Evolutionary conservation across 345 rosid species (phyloP).

Genomic region (Geranium rotundifolium): DNA sequence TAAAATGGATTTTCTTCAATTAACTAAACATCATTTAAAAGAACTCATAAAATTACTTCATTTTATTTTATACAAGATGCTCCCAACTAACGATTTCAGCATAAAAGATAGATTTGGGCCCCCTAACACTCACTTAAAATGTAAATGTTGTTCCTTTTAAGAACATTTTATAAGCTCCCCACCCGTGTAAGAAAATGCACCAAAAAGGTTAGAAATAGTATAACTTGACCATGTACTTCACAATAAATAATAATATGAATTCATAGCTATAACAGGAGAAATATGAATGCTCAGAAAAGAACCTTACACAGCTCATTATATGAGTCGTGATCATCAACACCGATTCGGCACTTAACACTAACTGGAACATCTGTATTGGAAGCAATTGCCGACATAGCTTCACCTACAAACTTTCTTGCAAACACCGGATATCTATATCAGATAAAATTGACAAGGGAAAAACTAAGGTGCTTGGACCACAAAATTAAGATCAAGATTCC

Average conservation of each 20-base stretch:
- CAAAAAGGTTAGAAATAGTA: not conserved
- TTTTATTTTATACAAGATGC: too few species aligned
- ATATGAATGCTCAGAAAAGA: not conserved
- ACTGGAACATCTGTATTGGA: slow-evolving; percentile 78
- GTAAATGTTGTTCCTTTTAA: too few species aligned
- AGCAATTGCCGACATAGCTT: slow-evolving; percentile 97
- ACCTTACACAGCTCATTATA: slow-evolving; percentile 86
- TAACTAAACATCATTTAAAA: too few species aligned
- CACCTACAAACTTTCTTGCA: slow-evolving; percentile 69
- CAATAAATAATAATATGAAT: too few species aligned
- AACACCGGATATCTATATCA: slow-evolving; percentile 6
- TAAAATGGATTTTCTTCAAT: not conserved
- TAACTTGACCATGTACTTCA: not conserved
- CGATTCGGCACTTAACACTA: slow-evolving; percentile 93
- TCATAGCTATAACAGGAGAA: not conserved
- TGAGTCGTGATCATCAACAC: slow-evolving; percentile 92
- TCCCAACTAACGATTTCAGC: too few species aligned
- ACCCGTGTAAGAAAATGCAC: not conserved
- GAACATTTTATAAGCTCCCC: not conserved
- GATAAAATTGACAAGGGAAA: not conserved
- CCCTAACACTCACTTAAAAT: too few species aligned
- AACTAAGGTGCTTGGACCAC: not conserved
- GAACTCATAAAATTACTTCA: too few species aligned
- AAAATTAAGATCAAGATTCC: not conserved
- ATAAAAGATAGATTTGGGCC: too few species aligned